phyloP scores from a whole-genome alignment of 129 eudicot species.

The Glebionis coronaria region DNA sequence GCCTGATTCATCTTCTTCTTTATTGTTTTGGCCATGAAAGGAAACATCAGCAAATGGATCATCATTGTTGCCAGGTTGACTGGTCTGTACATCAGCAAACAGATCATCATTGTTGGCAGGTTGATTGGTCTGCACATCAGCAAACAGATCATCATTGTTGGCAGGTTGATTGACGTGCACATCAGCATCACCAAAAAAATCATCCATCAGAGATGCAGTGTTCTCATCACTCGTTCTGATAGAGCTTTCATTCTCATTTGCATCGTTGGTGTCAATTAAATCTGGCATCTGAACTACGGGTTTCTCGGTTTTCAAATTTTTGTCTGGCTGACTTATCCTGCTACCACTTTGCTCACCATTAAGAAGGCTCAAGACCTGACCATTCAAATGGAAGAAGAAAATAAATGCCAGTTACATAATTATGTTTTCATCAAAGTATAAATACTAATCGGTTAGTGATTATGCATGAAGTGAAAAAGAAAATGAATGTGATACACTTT shows the following conservation, averaged over 20 bases:
- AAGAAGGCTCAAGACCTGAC: slow-evolving; percentile 73
- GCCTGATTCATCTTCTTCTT: slow-evolving; percentile 42
- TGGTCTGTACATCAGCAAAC: too few relatives aligned
- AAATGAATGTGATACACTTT: too few relatives aligned
- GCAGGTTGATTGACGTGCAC: slow-evolving; percentile 36
- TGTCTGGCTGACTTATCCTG: slow-evolving; percentile 39
- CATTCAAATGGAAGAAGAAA: slow-evolving; percentile 12
- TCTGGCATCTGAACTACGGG: slow-evolving; percentile 67
- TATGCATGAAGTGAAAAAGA: too few relatives aligned
- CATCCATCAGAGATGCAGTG: slow-evolving; percentile 46
- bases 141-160: slow-evolving; percentile 47
- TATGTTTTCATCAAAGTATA: neutral
- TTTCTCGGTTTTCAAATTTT: slow-evolving; percentile 34
- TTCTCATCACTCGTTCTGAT: slow-evolving; percentile 34
- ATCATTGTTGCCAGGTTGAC: too few relatives aligned
- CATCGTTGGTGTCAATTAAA: slow-evolving; percentile 75
- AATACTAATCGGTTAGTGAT: too few relatives aligned
- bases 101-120: slow-evolving; percentile 20
- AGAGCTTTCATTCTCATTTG: slow-evolving; percentile 37
- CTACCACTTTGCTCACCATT: slow-evolving; percentile 48
- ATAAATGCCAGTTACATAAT: slow-evolving; percentile 2
- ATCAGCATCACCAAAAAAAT: slow-evolving; percentile 54
- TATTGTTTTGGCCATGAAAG: slow-evolving; percentile 48
- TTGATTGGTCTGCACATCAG: slow-evolving; percentile 31
- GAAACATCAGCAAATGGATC: too few relatives aligned